Evolutionary conservation across 1,284 basidiomycete genomes (phyloP), one percentile per base, ranked within the genome.

Genomic region (Apiotrichum laibachii): DNA sequence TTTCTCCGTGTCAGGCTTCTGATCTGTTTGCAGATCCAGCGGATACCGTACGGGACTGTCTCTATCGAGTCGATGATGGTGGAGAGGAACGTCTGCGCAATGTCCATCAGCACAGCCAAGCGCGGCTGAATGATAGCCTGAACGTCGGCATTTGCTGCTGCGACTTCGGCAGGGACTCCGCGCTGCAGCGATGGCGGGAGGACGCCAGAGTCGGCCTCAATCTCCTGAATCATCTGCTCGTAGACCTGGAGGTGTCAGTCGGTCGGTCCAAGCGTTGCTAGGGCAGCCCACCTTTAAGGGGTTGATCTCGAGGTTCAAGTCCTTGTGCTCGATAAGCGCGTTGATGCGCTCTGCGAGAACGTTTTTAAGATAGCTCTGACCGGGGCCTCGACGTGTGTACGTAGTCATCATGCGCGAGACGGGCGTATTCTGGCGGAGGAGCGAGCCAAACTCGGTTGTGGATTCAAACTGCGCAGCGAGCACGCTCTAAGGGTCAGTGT

Each of bases 381-480:
- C 95, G 0, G 96, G 95, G 52, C 94, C 95, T 64, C 96, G 88
- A 57, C 96, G 88, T 50, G 95, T 98, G 80, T 99, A 99, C 21
- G 95, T 98, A 44, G 96, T 98, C 95, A 99, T 98, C 95, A 99
- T 98, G 50, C 96, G 88, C 54, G 94, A 98, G 19, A 98, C 95
- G 51, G 96, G 95, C 48, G 96, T 99, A 80, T 99, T 99, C 60
- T 95, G 94, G 53, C 96, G 90, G 31, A 99, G 85, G 15, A 99
- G 84, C 6, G 94, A 97, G 7, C 93, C 93, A 69, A 99, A 98
- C 78, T 99, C 95, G 55, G 93, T 94, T 8, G 95, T 92, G 5
- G 90, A 96, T 79, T 99, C 95, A 80, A 99, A 98, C 78, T 99
- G 96, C 15, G 95, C 93, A 19, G 94, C 94, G 12, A 99, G 82